phyloP scores from a whole-genome alignment of 208 protist species.

The Leptomonas pyrrhocoris region DNA sequence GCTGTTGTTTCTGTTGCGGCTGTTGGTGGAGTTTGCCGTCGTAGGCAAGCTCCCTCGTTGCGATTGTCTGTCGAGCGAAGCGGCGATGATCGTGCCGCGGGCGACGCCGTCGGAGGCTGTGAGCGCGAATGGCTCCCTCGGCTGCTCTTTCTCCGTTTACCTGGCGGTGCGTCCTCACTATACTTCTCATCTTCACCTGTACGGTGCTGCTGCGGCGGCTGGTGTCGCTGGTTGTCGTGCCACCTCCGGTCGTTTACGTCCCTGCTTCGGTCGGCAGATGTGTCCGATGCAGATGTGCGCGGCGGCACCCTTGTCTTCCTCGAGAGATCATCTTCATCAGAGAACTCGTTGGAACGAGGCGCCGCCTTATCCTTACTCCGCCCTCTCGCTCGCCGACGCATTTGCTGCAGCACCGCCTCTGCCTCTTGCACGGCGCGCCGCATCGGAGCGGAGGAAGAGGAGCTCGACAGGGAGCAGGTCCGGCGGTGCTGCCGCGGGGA shows the following conservation, averaged over 20 bases:
- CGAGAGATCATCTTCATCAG: too few species aligned
- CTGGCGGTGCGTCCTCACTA: neutral
- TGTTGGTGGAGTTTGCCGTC: neutral
- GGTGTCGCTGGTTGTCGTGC: neutral
- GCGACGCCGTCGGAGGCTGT: neutral
- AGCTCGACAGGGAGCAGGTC: too few species aligned
- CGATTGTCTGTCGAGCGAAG: neutral
- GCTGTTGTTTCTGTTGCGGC: neutral
- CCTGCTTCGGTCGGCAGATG: too few species aligned
- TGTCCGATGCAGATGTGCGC: too few species aligned
- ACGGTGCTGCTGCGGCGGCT: neutral
- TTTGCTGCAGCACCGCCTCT: constrained; percentile 8
- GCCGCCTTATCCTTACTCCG: neutral
- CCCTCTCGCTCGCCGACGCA: neutral
- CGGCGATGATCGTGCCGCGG: neutral
- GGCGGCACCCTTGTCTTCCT: too few species aligned
- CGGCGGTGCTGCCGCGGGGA: neutral
- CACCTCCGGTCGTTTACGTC: too few species aligned
- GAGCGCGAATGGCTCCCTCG: neutral
- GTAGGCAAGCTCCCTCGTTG: neutral
- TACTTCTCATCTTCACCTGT: too few species aligned
- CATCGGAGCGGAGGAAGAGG: constrained; percentile 13
- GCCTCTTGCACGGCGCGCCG: constrained; percentile 16
- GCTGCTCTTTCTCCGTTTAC: neutral
- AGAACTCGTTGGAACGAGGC: neutral